phyloP scores from a whole-genome alignment of 805 yeast species.

The Candida easanensis region DNA sequence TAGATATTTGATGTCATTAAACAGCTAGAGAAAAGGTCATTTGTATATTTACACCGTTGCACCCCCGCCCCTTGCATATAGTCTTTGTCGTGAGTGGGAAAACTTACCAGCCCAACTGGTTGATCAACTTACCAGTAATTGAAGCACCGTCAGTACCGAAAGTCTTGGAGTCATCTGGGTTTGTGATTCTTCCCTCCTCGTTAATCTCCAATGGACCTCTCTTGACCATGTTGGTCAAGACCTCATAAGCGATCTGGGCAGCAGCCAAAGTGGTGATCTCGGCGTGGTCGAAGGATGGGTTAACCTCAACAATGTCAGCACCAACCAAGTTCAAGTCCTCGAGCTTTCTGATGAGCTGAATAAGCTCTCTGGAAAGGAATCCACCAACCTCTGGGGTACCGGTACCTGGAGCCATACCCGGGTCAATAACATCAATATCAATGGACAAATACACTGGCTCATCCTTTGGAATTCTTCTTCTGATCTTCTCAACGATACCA shows the following conservation, averaged over 20 bases:
- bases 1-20: too few species aligned
- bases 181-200: constrained; percentile 11
- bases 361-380: constrained; percentile 62
- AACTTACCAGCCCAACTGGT: constrained; percentile 16
- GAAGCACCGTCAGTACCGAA: neutral
- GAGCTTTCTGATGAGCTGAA: constrained; percentile 55
- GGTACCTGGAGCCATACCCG: constrained; percentile 72
- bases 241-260: constrained; percentile 68
- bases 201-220: constrained; percentile 38
- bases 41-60: too few species aligned
- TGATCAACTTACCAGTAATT: constrained; percentile 6
- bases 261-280: constrained; percentile 69
- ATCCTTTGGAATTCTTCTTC: constrained; percentile 53
- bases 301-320: constrained; percentile 74
- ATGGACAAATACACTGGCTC: constrained; percentile 73
- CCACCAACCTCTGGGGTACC: constrained; percentile 83
- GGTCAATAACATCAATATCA: constrained; percentile 78
- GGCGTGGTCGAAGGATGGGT: constrained; percentile 62
- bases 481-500: constrained; percentile 54
- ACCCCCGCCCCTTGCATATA: too few species aligned
- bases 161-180: neutral
- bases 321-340: constrained; percentile 64
- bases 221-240: constrained; percentile 73
- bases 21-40: too few species aligned
- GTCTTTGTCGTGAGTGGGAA: too few species aligned